A percentile compares a stretch with the other conserved stretches of the same genome.
Conservation (phyloP, 805 yeast species). For the Metschnikowia koreensis region DNA sequence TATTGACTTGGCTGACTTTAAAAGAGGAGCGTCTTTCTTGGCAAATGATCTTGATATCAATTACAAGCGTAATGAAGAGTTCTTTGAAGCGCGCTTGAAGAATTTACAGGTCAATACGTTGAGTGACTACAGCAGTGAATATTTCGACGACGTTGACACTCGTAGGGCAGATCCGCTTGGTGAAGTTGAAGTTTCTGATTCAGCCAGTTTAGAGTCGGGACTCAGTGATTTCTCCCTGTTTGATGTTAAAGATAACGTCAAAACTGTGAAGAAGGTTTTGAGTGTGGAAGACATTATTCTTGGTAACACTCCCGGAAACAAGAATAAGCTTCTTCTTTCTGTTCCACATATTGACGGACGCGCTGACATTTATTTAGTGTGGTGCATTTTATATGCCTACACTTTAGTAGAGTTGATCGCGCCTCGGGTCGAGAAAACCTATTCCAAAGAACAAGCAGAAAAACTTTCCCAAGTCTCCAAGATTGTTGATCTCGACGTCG, state of each 20-base stretch:
- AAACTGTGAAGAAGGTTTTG: constrained; percentile 35
- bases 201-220: constrained; percentile 29
- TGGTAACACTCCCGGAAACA: constrained; percentile 26
- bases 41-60: constrained; percentile 21
- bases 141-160: constrained; percentile 32
- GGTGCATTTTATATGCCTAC: constrained; percentile 42
- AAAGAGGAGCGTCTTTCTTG: constrained; percentile 36
- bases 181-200: constrained; percentile 27
- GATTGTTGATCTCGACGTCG: constrained; percentile 30
- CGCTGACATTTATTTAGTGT: constrained; percentile 38
- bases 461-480: constrained; percentile 19
- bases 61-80: constrained; percentile 25
- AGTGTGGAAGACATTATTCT: constrained; percentile 25
- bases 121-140: constrained; percentile 40
- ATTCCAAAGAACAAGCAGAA: constrained; percentile 26
- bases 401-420: constrained; percentile 32
- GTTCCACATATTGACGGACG: constrained; percentile 40
- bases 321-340: constrained; percentile 25
- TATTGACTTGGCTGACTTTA: constrained; percentile 35
- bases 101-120: constrained; percentile 33
- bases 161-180: constrained; percentile 22
- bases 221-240: constrained; percentile 11
- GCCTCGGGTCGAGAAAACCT: constrained; percentile 31
- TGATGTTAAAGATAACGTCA: constrained; percentile 18
- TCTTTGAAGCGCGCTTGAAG: constrained; percentile 20